phyloP scores from a whole-genome alignment of 2,329 filamentous ascomycete genomes.

The Curvularia sp. region DNA sequence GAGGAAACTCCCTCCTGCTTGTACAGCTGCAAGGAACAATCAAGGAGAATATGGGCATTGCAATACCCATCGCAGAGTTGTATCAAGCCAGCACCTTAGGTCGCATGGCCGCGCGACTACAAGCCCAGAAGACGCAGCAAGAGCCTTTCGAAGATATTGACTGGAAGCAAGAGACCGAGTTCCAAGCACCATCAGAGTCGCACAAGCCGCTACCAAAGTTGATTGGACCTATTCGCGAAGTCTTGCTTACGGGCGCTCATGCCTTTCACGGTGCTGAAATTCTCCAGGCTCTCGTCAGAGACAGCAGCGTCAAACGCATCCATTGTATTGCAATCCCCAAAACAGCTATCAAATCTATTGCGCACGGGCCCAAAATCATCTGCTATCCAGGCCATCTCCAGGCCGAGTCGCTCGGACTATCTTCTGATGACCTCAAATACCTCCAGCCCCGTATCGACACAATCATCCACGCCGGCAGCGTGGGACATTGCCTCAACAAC shows the following conservation, averaged over 20 bases:
- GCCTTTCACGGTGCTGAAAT: too few species aligned
- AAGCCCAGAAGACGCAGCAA: neutral
- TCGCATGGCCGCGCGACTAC: slow-evolving; percentile 55
- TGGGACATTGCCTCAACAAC: neutral
- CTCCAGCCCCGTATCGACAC: neutral
- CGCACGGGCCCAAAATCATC: too few species aligned
- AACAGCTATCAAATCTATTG: too few species aligned
- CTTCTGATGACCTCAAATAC: neutral
- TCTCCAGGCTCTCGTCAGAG: too few species aligned
- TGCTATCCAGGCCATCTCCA: neutral
- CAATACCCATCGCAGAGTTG: slow-evolving; percentile 49
- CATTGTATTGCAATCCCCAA: too few species aligned
- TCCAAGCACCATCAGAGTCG: too few species aligned
- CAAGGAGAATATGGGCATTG: slow-evolving; percentile 39
- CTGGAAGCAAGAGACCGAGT: slow-evolving; percentile 54
- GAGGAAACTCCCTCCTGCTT: slow-evolving; percentile 55
- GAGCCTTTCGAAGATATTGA: slow-evolving; percentile 35
- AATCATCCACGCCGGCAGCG: neutral
- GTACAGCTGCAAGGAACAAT: slow-evolving; percentile 52
- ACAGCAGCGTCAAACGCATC: too few species aligned
- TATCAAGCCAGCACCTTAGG: slow-evolving; percentile 51
- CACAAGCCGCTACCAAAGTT: too few species aligned
- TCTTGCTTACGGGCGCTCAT: too few species aligned
- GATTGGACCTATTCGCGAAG: neutral
- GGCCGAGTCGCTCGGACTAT: neutral